A percentile compares a stretch with the other conserved stretches of the same genome.
phyloP scores from a whole-genome alignment of 2,329 filamentous ascomycete genomes.

The Catunica adiposa region DNA sequence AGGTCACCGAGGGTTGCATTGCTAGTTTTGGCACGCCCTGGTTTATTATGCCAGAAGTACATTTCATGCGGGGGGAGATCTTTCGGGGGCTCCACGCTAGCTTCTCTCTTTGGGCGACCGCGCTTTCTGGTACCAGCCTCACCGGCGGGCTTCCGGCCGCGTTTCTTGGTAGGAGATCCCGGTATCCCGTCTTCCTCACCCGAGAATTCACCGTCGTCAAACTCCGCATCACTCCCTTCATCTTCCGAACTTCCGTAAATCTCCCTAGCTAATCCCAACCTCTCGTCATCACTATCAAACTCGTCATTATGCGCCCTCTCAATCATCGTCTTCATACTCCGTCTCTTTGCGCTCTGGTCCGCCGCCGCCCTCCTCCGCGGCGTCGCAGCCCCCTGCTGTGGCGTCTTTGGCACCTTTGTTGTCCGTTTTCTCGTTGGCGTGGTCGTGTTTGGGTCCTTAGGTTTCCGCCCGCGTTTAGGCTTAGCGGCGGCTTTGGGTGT shows the following conservation, averaged over 20 bases:
- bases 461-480: not conserved
- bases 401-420: slow-evolving; percentile 20
- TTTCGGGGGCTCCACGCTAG: slow-evolving; percentile 62
- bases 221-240: slow-evolving; percentile 27
- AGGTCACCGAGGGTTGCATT: slow-evolving; percentile 66
- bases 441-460: slow-evolving; percentile 15
- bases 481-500: slow-evolving; percentile 6
- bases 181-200: slow-evolving; percentile 17
- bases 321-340: slow-evolving; percentile 63
- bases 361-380: slow-evolving; percentile 52
- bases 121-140: slow-evolving; percentile 18
- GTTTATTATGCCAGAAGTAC: slow-evolving; percentile 85
- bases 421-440: slow-evolving; percentile 22
- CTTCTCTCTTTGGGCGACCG: slow-evolving; percentile 31
- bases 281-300: slow-evolving; percentile 55
- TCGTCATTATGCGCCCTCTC: slow-evolving; percentile 49
- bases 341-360: slow-evolving; percentile 72
- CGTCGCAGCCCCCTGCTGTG: slow-evolving; percentile 27
- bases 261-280: slow-evolving; percentile 49
- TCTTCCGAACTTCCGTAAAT: slow-evolving; percentile 38
- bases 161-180: slow-evolving; percentile 29
- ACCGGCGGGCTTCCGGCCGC: slow-evolving; percentile 15
- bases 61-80: slow-evolving; percentile 76
- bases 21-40: slow-evolving; percentile 67
- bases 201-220: slow-evolving; percentile 22